Conservation (phyloP, 192 early-diverging fungal genomes). For the Backusella psychrophila region DNA sequence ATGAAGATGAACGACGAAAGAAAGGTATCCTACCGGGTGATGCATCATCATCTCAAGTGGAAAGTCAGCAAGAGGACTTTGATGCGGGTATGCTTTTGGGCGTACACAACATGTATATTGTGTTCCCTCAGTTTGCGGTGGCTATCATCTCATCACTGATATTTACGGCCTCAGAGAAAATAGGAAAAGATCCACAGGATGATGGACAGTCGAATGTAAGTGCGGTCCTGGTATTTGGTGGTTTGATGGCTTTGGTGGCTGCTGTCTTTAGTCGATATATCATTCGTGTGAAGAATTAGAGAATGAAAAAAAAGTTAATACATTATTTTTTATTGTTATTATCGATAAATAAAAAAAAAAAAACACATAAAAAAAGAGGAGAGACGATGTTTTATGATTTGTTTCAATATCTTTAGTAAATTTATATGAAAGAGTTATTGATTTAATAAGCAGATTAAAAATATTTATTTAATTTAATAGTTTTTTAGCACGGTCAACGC, state of each 20-base stretch:
- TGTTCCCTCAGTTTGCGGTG: conserved; percentile 89
- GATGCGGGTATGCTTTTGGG: conserved; percentile 79
- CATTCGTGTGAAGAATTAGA: conserved; percentile 21
- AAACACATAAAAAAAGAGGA: neutral
- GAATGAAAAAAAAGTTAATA: neutral
- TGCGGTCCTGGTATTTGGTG: conserved; percentile 71
- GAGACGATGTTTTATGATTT: neutral
- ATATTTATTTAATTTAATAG: no score
- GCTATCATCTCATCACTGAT: conserved; percentile 63
- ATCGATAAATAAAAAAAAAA: neutral
- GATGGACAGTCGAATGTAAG: conserved; percentile 42
- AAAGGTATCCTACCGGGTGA: neutral
- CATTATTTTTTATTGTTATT: neutral
- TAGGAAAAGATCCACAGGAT: conserved; percentile 13
- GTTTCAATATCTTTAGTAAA: no score
- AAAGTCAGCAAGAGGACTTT: conserved; percentile 32
- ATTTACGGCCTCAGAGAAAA: conserved; percentile 57
- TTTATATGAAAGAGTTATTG: no score
- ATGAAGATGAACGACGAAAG: conserved; percentile 42
- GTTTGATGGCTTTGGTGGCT: conserved; percentile 64
- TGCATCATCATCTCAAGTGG: neutral
- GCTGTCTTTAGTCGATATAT: conserved; percentile 54
- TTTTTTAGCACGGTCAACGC: no score
- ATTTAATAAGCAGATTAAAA: no score
- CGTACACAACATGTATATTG: conserved; percentile 95